phyloP scores from a whole-genome alignment of 306 rosid genomes.

The Fagus crenata region DNA sequence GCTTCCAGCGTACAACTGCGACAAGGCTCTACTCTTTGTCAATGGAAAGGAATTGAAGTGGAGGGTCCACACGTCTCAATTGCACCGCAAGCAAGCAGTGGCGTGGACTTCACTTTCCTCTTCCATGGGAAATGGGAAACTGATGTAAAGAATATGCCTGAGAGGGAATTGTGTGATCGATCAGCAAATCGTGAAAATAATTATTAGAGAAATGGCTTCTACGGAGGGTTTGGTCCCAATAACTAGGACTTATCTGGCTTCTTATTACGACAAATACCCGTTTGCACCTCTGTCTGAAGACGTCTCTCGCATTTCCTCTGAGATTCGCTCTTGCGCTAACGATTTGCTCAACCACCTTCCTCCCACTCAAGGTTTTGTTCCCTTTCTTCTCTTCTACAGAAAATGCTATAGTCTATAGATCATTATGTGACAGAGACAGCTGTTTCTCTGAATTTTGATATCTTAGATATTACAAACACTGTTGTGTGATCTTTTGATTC shows the following conservation, averaged over 20 bases:
- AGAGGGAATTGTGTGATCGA: too few species aligned
- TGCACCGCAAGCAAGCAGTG: too few species aligned
- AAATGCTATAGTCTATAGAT: not conserved
- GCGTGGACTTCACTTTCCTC: too few species aligned
- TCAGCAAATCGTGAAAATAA: too few species aligned
- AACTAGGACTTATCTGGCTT: conserved; percentile 68
- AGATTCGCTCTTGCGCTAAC: conserved; percentile 54
- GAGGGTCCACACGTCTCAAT: too few species aligned
- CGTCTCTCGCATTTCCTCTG: conserved; percentile 64
- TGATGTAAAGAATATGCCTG: too few species aligned
- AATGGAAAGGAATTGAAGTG: too few species aligned
- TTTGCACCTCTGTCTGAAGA: conserved; percentile 66
- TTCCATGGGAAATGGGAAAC: too few species aligned
- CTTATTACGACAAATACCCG: conserved; percentile 76
- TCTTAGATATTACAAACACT: not conserved
- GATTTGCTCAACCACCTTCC: conserved; percentile 50
- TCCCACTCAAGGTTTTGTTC: conserved; percentile 54
- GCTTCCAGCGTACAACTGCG: too few species aligned
- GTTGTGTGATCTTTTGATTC: not conserved
- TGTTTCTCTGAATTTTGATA: not conserved
- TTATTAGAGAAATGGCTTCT: conserved; percentile 56
- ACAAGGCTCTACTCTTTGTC: too few species aligned
- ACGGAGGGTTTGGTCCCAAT: conserved; percentile 89
- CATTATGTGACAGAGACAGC: not conserved
- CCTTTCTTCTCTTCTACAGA: not conserved